Conservation (phyloP, 768 basidiomycete species). For the Xerocomellus amylosporus region DNA sequence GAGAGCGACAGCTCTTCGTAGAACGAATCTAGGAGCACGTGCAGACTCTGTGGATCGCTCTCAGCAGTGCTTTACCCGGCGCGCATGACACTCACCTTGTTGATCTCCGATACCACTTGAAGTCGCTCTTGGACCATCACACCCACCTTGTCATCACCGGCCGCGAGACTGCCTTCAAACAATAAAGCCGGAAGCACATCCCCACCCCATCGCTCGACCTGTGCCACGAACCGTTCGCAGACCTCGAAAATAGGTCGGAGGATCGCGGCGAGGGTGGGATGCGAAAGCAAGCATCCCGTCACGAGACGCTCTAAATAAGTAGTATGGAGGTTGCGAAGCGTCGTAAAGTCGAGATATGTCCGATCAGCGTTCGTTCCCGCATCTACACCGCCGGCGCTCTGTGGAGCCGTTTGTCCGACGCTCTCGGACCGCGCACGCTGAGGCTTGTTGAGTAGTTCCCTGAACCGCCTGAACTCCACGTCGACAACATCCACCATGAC, state of each 20-base stretch:
- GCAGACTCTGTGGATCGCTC: slow-evolving; percentile 53
- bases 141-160: slow-evolving; percentile 57
- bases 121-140: slow-evolving; percentile 70
- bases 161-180: slow-evolving; percentile 71
- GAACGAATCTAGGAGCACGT: slow-evolving; percentile 65
- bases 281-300: slow-evolving; percentile 75
- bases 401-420: slow-evolving; percentile 9
- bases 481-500: slow-evolving; percentile 91
- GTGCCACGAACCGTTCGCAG: slow-evolving; percentile 83
- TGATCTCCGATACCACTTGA: slow-evolving; percentile 68
- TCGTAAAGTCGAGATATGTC: slow-evolving; percentile 74
- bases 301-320: slow-evolving; percentile 77
- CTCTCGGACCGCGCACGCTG: slow-evolving; percentile 21
- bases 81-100: slow-evolving; percentile 49
- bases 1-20: slow-evolving; percentile 77
- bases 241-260: slow-evolving; percentile 74
- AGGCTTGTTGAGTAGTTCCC: slow-evolving; percentile 47
- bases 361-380: slow-evolving; percentile 23
- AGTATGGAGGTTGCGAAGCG: slow-evolving; percentile 76
- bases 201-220: slow-evolving; percentile 90
- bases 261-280: slow-evolving; percentile 56
- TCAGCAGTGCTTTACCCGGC: not conserved
- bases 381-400: slow-evolving; percentile 10
- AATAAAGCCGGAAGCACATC: slow-evolving; percentile 83
- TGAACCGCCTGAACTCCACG: slow-evolving; percentile 72